Base-by-base conservation (phyloP, 2,329 filamentous ascomycete species). In the Celoporthe dispersa region DNA sequence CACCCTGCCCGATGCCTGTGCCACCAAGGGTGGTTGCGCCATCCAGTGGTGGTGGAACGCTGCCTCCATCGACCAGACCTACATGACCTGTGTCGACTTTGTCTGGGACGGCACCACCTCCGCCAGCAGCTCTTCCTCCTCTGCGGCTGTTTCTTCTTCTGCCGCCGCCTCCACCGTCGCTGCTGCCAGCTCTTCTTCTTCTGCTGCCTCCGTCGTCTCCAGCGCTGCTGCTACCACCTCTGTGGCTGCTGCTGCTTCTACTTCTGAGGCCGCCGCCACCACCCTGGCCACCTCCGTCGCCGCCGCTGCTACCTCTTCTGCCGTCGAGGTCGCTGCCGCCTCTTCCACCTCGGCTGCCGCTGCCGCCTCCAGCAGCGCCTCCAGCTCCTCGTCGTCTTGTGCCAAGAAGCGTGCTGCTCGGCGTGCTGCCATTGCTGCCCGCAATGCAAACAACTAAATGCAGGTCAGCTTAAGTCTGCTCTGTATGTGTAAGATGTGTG, bases 21-120 rank as follows among this genome's bases (percentile, higher is more conserved):
- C 80, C 44, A 81, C 78, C 25, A 79, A 81, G 33, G 84, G 84
- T 64, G 75, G 74, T 70, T 86, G 86, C 75, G 85, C 86, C 8
- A 81, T 88, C 62, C 86, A 87, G 76, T 86, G 85, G 82, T 86
- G 77, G 78, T 87, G 85, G 86, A 79, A 86, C 72, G 84, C 85
- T 11, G 74, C 79, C 73, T 63, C 55, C 70, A 61, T 72, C 68
- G 70, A 72, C 68, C 86, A 88, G 81, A 87, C 85, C n/a, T 88
- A 88, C 76, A 84, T 87, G 79, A 81, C 81, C 66, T 88, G 86
- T 75, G 79, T 88, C 69, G 86, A 88, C 77, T 87, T 88, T 60
- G 73, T 71, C 66, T 68, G 73, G 53, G 59, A 22, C 25, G 67
- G 60, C 31, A 65, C 64, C n/a, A 63, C 64, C 3, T 53, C 62